These are phyloP conservation scores for Teratosphaeria nubilosa DNA, from an alignment of 2,329 filamentous ascomycete genomes.

Conservation along the genomic window DNA sequence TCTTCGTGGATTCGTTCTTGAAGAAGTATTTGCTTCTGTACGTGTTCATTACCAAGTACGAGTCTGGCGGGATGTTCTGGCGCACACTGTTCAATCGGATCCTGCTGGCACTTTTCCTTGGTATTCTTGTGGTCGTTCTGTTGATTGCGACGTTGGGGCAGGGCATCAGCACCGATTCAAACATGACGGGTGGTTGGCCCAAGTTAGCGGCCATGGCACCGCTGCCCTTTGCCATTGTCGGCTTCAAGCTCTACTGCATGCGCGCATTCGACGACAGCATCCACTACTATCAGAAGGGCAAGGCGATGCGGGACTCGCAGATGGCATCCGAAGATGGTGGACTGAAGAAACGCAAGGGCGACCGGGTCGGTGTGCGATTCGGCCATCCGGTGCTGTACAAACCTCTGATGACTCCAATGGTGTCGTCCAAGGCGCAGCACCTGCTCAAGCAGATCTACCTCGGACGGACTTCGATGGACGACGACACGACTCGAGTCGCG, in stretches of 20 bases:
- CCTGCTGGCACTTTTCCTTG: constrained; percentile 67
- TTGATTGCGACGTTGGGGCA: constrained; percentile 55
- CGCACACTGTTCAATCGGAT: constrained; percentile 86
- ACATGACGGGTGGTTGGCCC: constrained; percentile 28
- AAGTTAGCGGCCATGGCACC: constrained; percentile 61
- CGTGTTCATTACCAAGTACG: constrained; percentile 92
- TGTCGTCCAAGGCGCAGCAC: constrained; percentile 80
- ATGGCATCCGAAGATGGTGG: constrained; percentile 12
- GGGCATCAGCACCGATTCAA: constrained; percentile 12
- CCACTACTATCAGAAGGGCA: constrained; percentile 65
- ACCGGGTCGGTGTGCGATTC: constrained; percentile 66
- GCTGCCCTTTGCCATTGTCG: constrained; percentile 65
- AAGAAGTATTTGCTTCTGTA: constrained; percentile 92
- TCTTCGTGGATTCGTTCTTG: constrained; percentile 72
- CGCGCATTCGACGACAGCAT: constrained; percentile 67
- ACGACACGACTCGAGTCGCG: constrained; percentile 49
- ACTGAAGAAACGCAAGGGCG: constrained; percentile 41
- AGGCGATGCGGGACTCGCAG: constrained; percentile 37
- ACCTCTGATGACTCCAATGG: constrained; percentile 87
- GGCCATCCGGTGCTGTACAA: constrained; percentile 86
- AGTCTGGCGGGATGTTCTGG: constrained; percentile 92
- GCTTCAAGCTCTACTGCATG: constrained; percentile 79
- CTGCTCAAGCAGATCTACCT: constrained; percentile 77
- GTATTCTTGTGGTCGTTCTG: constrained; percentile 68
- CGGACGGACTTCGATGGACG: constrained; percentile 57